phyloP scores from a whole-genome alignment of 2,329 filamentous ascomycete species.

The Curvularia sp. region DNA sequence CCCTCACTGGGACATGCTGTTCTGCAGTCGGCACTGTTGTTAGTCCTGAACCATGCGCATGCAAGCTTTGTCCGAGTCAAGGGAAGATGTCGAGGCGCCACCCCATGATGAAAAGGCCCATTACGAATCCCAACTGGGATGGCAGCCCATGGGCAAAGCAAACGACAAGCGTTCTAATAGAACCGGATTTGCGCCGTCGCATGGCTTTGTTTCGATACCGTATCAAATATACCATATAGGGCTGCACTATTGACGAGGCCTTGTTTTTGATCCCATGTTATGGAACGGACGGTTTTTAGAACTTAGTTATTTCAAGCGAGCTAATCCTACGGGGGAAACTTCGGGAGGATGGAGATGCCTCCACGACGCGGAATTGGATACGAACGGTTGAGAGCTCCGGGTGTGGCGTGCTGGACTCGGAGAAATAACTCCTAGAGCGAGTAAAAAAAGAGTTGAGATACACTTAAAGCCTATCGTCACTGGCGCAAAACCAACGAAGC shows the following conservation, averaged over 20 bases:
- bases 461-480: background rate
- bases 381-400: conserved; percentile 7
- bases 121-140: conserved; percentile 5
- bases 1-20: background rate
- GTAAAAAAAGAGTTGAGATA: background rate
- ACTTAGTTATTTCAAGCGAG: background rate
- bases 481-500: background rate
- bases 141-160: conserved; percentile 3
- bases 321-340: background rate
- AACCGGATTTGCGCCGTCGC: background rate
- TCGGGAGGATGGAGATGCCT: background rate
- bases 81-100: conserved; percentile 1
- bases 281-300: conserved; percentile 2
- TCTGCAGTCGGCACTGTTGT: conserved; percentile 1
- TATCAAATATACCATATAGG: conserved; percentile 11
- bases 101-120: background rate
- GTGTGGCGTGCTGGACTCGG: conserved; percentile 11
- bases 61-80: background rate
- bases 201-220: conserved; percentile 11
- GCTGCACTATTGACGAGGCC: conserved; percentile 6
- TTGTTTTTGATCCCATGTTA: conserved; percentile 1
- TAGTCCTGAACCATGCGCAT: background rate
- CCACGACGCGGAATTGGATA: background rate
- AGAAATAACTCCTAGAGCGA: conserved; percentile 9
- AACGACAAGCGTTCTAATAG: background rate